Evolutionary conservation across 306 rosid genomes (phyloP), one percentile per base, ranked within the genome.

Genomic region (Pueraria montana): DNA sequence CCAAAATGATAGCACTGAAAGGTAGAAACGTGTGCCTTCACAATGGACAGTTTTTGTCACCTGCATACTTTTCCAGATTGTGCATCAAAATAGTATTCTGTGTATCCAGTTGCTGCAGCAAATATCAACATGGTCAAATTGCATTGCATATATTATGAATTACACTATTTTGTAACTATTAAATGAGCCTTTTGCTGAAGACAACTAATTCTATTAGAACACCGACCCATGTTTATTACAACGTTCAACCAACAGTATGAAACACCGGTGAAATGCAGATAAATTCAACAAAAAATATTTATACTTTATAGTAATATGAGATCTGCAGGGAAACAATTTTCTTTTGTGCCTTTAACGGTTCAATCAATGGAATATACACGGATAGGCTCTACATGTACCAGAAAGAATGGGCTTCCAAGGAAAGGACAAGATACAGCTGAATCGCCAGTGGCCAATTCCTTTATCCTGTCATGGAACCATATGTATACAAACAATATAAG

Each of bases 371-470:
- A 49, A 72, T 62, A 66, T 30, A 58, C 6, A 62, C 1, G 11
- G 59, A 32, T 53, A 72, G 68, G 63, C 27, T 52, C 68, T 27
- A 77, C 65, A 64, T 69, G 8, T 91, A 93, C 98, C 98, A 72
- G 98, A 95, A 64, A 95, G 98, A 89, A 95, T 93, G 3, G 99
- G 98, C 84, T 90, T 92, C 99, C 99, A 93, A 65, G 99, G 99
- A 86, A 95, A 93, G 52, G 94, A 83, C 82, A 95, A 80, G 77
- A 89, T 67, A 67, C 98, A 95, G 46, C 91, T 93, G 80, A 95
- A 95, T 78, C 91, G 76, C 98, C 98, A 93, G 77, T 93, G 98
- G 38, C 98, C 97, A 63, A 95, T 86, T 82, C 93, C 93, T 83
- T 90, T 93, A 68, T 92, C 94, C 98, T 95, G 92, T 43, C 64